Conservation (phyloP, 768 basidiomycete genomes). For the Mycena rosella region DNA sequence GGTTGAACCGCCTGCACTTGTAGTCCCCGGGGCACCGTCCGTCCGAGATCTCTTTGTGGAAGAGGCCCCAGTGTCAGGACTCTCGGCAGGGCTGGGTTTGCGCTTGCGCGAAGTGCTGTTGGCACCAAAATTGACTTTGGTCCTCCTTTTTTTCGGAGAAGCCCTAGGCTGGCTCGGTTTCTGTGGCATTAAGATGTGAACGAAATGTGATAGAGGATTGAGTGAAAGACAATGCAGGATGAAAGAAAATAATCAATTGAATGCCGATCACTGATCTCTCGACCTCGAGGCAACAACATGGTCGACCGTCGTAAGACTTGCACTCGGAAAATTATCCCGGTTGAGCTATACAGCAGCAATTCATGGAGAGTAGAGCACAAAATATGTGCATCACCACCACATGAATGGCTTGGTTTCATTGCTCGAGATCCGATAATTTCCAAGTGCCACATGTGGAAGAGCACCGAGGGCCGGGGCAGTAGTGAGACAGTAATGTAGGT, state of each 20-base stretch:
- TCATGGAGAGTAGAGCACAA: conserved; percentile 1
- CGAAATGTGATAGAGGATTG: background rate
- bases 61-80: no score
- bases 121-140: conserved; percentile 5
- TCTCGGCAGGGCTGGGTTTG: no score
- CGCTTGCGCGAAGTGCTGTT: background rate
- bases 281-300: conserved; percentile 12
- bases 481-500: no score
- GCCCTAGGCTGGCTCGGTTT: no score
- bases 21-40: no score
- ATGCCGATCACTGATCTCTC: no score
- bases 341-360: conserved; percentile 4
- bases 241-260: no score
- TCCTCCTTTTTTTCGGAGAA: background rate
- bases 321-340: background rate
- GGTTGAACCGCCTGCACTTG: no score
- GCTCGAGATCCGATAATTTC: background rate
- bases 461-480: no score
- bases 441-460: no score
- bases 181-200: background rate
- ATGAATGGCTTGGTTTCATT: conserved; percentile 4
- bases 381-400: conserved; percentile 2
- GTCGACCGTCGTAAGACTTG: no score
- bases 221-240: conserved; percentile 7
- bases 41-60: no score